Base-by-base conservation (phyloP, 1,284 basidiomycete species). In the Anthracocystis walkeri region DNA sequence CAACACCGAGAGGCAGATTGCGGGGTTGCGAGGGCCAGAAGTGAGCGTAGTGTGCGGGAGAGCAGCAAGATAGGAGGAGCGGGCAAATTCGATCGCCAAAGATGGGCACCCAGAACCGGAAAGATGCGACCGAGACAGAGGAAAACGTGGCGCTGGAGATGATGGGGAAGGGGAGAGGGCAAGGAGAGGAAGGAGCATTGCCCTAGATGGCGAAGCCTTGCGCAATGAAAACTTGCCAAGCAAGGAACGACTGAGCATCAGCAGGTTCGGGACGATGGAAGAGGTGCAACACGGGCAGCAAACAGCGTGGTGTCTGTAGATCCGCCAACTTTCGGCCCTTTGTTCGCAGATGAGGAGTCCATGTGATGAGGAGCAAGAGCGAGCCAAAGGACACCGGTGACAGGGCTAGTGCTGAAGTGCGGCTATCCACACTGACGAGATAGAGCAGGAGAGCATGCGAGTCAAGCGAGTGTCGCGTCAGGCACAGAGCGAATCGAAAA, bases 111-210 rank as follows among this genome's bases (percentile, higher is more conserved):
- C 45, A 50, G 46, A 40, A 18, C 4, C 25, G 56, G 45, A 58
- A 58, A 31, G 46, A 29, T 41, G 35, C 25, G 56, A 40, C 25
- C 38, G 46, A 48, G 45, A 14, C 11, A 10, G 29, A 8, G 27
- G 3, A 27, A 16, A 57, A 50, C 56, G 56, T 58, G 56, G 56
- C 56, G 56, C 41, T 25, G 2, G 20, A 50, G 46, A 21, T 29
- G 14, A n/a, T 38, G 18, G 44, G 27, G 21, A 25, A 23, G 21
- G 25, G 38, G 27, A 18, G 14, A 31, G 35, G 7, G 23, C 8
- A 57, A 18, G 33, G 38, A 14, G 18, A 20, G 41, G 51, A n/a
- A n/a, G 23, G n/a, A 42, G 23, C 21, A 20, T 7, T 2, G 51
- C 6, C 18, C 6, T 44, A 8, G 31, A 11, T 2, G 23, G n/a